Conservation (phyloP, 2,329 filamentous ascomycete species). For the Hirsutella rhossiliensis region DNA sequence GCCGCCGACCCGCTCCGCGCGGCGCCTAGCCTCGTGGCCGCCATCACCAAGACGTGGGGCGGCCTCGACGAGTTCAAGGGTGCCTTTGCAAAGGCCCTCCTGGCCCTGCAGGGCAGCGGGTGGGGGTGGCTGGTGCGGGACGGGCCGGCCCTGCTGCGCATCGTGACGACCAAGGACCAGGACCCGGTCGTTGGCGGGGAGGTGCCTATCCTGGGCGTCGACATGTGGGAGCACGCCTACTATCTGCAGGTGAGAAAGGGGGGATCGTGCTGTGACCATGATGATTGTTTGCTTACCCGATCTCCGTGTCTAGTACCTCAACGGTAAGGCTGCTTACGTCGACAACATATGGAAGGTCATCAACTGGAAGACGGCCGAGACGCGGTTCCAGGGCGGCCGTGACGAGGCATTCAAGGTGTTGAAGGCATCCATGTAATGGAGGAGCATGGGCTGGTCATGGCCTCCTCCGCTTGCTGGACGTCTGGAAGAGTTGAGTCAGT, state of each 20-base stretch:
- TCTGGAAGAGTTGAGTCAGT: no score
- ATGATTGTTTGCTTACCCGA: neutral
- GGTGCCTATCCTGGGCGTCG: constrained; percentile 63
- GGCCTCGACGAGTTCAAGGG: constrained; percentile 52
- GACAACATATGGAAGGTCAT: constrained; percentile 69
- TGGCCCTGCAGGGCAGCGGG: constrained; percentile 70
- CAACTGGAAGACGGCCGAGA: constrained; percentile 63
- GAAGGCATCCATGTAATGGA: constrained; percentile 25
- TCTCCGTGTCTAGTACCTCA: constrained; percentile 46
- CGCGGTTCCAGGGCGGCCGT: constrained; percentile 39
- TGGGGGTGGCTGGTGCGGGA: constrained; percentile 80
- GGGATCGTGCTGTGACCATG: neutral
- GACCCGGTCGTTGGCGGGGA: constrained; percentile 56
- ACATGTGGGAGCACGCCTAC: constrained; percentile 94
- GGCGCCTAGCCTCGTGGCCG: constrained; percentile 45
- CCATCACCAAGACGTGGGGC: constrained; percentile 58
- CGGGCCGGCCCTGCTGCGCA: constrained; percentile 41
- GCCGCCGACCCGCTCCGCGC: constrained; percentile 40
- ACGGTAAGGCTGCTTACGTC: constrained; percentile 63
- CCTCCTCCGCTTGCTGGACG: no score
- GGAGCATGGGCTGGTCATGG: neutral
- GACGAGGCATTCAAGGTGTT: constrained; percentile 34
- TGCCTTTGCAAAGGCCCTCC: constrained; percentile 51
- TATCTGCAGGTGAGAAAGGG: constrained; percentile 54
- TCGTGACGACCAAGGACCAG: constrained; percentile 78